Evolutionary conservation across 1,284 basidiomycete species (phyloP).

Genomic region (Ustilago cynodontis): DNA sequence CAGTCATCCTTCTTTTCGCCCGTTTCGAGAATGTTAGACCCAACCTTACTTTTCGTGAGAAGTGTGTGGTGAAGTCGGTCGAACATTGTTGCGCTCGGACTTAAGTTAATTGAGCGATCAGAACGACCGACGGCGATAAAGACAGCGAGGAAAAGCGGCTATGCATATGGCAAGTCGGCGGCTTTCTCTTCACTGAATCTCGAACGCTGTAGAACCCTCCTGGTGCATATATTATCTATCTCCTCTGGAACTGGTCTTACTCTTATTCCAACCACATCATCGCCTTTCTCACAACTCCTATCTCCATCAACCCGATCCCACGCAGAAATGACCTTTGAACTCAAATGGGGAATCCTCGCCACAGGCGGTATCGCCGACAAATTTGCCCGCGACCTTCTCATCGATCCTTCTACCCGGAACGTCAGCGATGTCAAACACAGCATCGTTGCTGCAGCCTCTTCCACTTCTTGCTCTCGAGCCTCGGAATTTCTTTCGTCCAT

Average conservation of each 20-base stretch:
- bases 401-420: conserved; percentile 72
- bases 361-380: conserved; percentile 57
- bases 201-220: too few species aligned
- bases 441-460: conserved; percentile 78
- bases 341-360: conserved; percentile 61
- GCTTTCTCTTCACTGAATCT: too few species aligned
- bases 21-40: neutral
- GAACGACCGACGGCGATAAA: neutral
- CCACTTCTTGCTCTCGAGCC: conserved; percentile 79
- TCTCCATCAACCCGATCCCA: neutral
- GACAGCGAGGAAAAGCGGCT: conserved; percentile 4
- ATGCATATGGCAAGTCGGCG: neutral
- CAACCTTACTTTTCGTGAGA: neutral
- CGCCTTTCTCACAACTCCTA: too few species aligned
- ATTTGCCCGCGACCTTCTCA: conserved; percentile 71
- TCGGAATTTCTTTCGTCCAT: conserved; percentile 77
- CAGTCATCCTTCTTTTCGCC: neutral
- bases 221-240: too few species aligned
- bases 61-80: neutral
- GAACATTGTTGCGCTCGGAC: too few species aligned
- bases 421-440: conserved; percentile 82
- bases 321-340: conserved; percentile 21
- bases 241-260: too few species aligned
- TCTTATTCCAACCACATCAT: too few species aligned
- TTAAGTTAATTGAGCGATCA: too few species aligned